Evolutionary conservation across 2,329 filamentous ascomycete species (phyloP).

Genomic region (Cytospora schulzeri): DNA sequence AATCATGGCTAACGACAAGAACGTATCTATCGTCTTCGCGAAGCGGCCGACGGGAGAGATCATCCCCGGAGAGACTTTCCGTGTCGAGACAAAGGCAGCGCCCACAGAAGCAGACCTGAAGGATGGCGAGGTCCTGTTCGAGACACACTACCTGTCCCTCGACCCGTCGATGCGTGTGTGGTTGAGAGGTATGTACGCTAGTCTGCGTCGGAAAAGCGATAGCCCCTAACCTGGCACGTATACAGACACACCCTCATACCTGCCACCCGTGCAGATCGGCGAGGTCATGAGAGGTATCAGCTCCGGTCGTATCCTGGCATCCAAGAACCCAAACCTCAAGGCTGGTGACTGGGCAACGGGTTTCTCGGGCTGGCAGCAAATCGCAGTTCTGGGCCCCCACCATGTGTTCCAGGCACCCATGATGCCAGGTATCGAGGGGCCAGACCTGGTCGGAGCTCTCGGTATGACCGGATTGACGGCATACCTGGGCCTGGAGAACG

Average conservation of each 20-base stretch:
- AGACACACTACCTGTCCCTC: slow-evolving; percentile 57
- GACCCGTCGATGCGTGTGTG: slow-evolving; percentile 68
- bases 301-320: slow-evolving; percentile 55
- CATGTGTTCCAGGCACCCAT: slow-evolving; percentile 40
- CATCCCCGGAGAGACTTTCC: slow-evolving; percentile 67
- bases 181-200: slow-evolving; percentile 47
- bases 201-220: too few relatives aligned
- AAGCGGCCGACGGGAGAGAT: slow-evolving; percentile 64
- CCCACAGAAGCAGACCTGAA: slow-evolving; percentile 51
- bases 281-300: slow-evolving; percentile 61
- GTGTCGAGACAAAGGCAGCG: slow-evolving; percentile 51
- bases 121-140: slow-evolving; percentile 56
- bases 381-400: slow-evolving; percentile 50
- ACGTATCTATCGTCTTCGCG: slow-evolving; percentile 50
- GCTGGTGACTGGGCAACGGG: slow-evolving; percentile 55
- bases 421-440: slow-evolving; percentile 38
- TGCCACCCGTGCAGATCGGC: slow-evolving; percentile 62
- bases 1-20: slow-evolving; percentile 25
- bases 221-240: background rate
- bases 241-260: slow-evolving; percentile 45
- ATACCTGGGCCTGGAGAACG: slow-evolving; percentile 66
- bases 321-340: slow-evolving; percentile 47
- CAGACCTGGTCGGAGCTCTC: slow-evolving; percentile 56
- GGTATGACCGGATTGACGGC: slow-evolving; percentile 67
- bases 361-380: slow-evolving; percentile 59